These are phyloP conservation scores for Trypanosoma caninum DNA, from an alignment of 208 protist species.

Conservation along the genomic window DNA sequence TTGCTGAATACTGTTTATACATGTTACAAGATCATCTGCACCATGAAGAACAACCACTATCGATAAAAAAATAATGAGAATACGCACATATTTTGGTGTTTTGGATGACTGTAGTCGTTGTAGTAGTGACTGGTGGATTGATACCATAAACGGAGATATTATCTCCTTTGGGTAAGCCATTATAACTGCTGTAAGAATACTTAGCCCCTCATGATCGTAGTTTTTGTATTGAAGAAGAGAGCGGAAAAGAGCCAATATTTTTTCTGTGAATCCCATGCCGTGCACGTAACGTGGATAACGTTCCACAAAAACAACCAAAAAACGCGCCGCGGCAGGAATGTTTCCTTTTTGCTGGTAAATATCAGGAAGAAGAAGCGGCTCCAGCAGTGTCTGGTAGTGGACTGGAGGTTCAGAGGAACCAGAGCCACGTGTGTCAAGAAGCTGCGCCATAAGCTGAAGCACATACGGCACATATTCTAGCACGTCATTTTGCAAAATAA, in stretches of 20 bases:
- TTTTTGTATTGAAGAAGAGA: constrained; percentile 76
- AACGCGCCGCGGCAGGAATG: constrained; percentile 78
- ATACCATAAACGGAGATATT: constrained; percentile 51
- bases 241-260: constrained; percentile 56
- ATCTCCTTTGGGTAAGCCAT: constrained; percentile 63
- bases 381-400: constrained; percentile 53
- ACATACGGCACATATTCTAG: constrained; percentile 96
- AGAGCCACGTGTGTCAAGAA: constrained; percentile 81
- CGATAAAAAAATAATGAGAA: constrained; percentile 87
- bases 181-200: constrained; percentile 79
- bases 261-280: constrained; percentile 45
- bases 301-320: constrained; percentile 76
- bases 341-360: constrained; percentile 68
- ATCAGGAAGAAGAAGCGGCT: constrained; percentile 55
- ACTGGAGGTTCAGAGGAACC: constrained; percentile 32
- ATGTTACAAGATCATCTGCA: constrained; percentile 48
- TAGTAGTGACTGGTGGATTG: constrained; percentile 68
- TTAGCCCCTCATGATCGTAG: constrained; percentile 91
- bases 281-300: constrained; percentile 72
- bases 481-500: constrained; percentile 90
- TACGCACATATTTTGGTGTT: constrained; percentile 90
- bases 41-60: constrained; percentile 62
- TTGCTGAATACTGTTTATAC: constrained; percentile 63
- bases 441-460: constrained; percentile 94
- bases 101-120: constrained; percentile 54